Evolutionary conservation across 192 early-diverging fungal species (phyloP).

Genomic region (Thoreauomyces humboldtii): DNA sequence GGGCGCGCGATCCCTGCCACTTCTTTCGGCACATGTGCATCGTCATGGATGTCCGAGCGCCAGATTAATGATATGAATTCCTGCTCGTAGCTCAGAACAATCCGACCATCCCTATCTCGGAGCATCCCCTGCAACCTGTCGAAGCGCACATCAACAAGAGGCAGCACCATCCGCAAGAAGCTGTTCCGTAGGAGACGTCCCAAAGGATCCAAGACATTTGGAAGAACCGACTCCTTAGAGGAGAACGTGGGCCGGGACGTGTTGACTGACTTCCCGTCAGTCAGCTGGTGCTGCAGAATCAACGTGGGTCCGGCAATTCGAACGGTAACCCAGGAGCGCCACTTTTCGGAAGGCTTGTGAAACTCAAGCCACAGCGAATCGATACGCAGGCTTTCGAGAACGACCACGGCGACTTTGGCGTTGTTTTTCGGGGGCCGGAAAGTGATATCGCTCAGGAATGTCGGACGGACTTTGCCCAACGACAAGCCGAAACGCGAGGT

Average conservation of each 20-base stretch:
- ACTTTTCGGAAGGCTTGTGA: slow-evolving; percentile 4
- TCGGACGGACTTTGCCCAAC: neutral
- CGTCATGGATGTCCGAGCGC: neutral
- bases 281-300: neutral
- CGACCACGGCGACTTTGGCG: neutral
- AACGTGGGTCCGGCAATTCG: slow-evolving; percentile 6
- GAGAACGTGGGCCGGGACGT: neutral
- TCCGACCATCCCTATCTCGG: neutral
- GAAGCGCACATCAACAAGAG: slow-evolving; percentile 17
- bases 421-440: neutral
- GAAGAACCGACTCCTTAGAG: neutral
- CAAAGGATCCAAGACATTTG: neutral
- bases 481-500: neutral
- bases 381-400: neutral
- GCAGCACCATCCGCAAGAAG: slow-evolving; percentile 6
- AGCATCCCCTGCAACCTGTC: slow-evolving; percentile 10
- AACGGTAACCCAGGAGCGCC: slow-evolving; percentile 9
- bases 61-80: neutral
- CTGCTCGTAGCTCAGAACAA: slow-evolving; percentile 11
- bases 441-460: neutral
- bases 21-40: neutral
- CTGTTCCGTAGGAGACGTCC: slow-evolving; percentile 12
- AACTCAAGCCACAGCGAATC: slow-evolving; percentile 17
- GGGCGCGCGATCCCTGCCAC: neutral
- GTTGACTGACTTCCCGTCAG: neutral